Percentiles rank a stretch among this genome's conserved stretches.
Conservation (phyloP, 23 red algal genomes). For the Chondrus crispus region DNA sequence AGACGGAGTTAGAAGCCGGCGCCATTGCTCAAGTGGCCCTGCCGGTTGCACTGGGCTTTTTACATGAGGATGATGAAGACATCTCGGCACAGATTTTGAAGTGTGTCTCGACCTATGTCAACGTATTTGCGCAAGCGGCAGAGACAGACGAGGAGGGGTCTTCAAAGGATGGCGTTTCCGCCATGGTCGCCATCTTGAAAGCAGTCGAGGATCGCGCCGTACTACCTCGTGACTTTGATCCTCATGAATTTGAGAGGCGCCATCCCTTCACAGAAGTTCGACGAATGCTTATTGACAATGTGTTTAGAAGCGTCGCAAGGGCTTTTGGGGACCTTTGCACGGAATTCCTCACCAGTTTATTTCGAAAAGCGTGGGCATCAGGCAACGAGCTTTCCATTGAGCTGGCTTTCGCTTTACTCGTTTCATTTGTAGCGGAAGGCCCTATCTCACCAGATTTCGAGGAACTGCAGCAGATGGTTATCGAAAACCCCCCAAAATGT, state of each 20-base stretch:
- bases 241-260: constrained; percentile 25
- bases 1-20: background rate
- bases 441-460: background rate
- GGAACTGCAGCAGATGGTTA: constrained; percentile 23
- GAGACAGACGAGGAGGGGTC: background rate
- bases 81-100: constrained; percentile 36
- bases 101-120: constrained; percentile 51
- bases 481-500: constrained; percentile 42
- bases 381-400: constrained; percentile 9
- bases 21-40: constrained; percentile 14
- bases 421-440: constrained; percentile 13
- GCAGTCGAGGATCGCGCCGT: constrained; percentile 35
- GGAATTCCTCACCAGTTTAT: constrained; percentile 16
- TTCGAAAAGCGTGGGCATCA: background rate
- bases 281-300: constrained; percentile 32
- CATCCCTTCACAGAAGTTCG: constrained; percentile 31
- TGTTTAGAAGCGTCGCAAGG: constrained; percentile 44
- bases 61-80: constrained; percentile 43
- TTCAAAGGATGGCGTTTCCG: background rate
- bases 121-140: constrained; percentile 34
- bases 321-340: constrained; percentile 24
- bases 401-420: background rate
- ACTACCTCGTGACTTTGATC: constrained; percentile 26
- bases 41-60: constrained; percentile 13
- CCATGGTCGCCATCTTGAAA: constrained; percentile 25